Percentiles rank a stretch among this genome's conserved stretches.
Evolutionary conservation across 192 early-diverging fungal genomes (phyloP).

Genomic region (Piromyces finnis): DNA sequence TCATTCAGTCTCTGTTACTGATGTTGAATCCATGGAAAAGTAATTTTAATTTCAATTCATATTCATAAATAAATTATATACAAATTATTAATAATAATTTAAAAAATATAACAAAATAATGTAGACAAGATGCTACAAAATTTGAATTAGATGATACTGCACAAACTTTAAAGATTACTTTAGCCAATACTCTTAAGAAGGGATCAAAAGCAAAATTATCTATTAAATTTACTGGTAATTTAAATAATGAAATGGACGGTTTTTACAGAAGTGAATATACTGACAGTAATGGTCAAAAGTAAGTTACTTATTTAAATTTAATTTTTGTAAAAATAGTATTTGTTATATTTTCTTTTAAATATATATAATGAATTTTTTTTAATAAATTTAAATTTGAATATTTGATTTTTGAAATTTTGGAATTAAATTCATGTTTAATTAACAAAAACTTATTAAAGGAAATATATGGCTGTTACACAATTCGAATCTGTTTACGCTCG

Average conservation of each 20-base stretch:
- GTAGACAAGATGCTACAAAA: conserved; percentile 16
- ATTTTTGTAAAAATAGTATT: neutral
- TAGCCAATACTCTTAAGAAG: conserved; percentile 17
- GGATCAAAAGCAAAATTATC: conserved; percentile 17
- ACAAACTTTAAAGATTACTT: conserved; percentile 25
- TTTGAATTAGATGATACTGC: conserved; percentile 16
- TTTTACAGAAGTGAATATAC: conserved; percentile 78
- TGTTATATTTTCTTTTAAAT: too few relatives aligned
- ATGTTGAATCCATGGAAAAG: conserved; percentile 7
- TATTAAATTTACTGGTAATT: conserved; percentile 31
- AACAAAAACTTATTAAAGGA: too few relatives aligned
- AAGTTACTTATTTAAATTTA: neutral
- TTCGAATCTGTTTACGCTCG: conserved; percentile 87
- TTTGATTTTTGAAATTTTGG: too few relatives aligned
- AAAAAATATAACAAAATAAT: neutral
- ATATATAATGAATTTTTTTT: too few relatives aligned
- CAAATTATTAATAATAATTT: neutral
- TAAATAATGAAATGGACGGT: conserved; percentile 80
- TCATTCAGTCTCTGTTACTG: conserved; percentile 8
- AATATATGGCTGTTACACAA: conserved; percentile 77
- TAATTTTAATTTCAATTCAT: conserved; percentile 2
- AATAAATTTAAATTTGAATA: too few relatives aligned
- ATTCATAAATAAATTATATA: too few relatives aligned
- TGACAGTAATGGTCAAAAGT: conserved; percentile 21
- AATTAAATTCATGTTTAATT: too few relatives aligned